Evolutionary conservation across 1,139 yeast genomes (phyloP), one percentile per base, ranked within the genome.

Genomic region (Keqinozyma sinolaborantium): DNA sequence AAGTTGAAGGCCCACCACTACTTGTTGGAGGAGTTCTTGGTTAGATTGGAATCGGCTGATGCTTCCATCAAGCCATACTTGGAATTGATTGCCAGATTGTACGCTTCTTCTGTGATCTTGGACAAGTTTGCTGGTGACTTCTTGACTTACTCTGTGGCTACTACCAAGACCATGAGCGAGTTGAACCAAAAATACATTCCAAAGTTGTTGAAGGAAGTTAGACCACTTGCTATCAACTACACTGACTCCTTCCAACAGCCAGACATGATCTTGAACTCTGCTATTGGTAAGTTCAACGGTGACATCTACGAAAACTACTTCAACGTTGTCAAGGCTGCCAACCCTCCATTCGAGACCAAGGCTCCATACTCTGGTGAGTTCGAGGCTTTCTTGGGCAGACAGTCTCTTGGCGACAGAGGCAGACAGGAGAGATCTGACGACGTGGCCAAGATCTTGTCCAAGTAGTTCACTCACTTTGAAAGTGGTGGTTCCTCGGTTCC

Each of bases 191-290:
- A 60, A 34, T 56, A 51, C 36, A 59, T 74, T 39, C 70, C 72
- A 33, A 56, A 56, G 26, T 51, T 79, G 37, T 60, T 78, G 42
- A 51, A 59, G 13, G 66, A 61, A 26, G 48, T 82, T 34, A 75
- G 97, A 57, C 79, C 79, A 29, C 81, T 83, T 50, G 83, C 82
- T 35, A 77, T 87, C 53, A 85, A 86, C 13, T 70, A 85, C 47
- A 84, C 95, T n/a, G 97, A 90, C 60, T 75, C 95, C 4, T 90
- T 90, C 73, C 81, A 83, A 63, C 73, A 83, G 51, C 77, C 90
- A 23, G 97, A 90, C 60, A 84, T 77, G 64, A 75, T 83, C 62
- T 73, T 90, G 55, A 86, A 88, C 62, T 77, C 97, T 2, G 82
- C 95, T 21, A 73, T 90, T 41, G 97, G 97, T 40, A 73, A 70